These are phyloP conservation scores for Parmales sp. DNA, from an alignment of 108 stramenopile genomes.

Conservation along the genomic window DNA sequence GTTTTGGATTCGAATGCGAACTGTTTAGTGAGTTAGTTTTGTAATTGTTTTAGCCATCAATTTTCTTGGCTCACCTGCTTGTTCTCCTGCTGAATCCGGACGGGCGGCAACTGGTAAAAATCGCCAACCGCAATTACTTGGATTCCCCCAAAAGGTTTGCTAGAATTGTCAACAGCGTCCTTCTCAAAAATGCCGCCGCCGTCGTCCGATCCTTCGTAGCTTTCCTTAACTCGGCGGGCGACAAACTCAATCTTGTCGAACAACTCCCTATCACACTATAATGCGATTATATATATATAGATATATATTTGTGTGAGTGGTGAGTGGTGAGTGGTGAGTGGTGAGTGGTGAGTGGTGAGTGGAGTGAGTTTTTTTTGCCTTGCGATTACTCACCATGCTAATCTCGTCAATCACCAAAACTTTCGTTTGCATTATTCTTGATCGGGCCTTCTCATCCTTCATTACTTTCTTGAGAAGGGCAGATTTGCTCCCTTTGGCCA, in stretches of 20 bases:
- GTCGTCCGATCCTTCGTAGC: too few relatives aligned
- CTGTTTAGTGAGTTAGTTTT: not conserved
- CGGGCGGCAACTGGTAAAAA: conserved; percentile 43
- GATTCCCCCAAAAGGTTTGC: conserved; percentile 46
- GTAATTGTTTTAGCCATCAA: too few relatives aligned
- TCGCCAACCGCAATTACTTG: conserved; percentile 36
- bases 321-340: too few relatives aligned
- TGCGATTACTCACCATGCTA: too few relatives aligned
- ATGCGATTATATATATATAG: too few relatives aligned
- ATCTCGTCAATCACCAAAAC: conserved; percentile 41
- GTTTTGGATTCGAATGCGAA: conserved; percentile 17
- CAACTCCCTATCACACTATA: conserved; percentile 22
- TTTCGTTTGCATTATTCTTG: not conserved
- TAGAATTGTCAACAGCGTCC: too few relatives aligned
- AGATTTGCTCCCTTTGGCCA: not conserved
- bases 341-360: too few relatives aligned
- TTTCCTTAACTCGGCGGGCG: conserved; percentile 10
- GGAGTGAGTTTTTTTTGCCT: too few relatives aligned
- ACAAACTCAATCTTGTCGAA: conserved; percentile 26
- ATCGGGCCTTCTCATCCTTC: not conserved
- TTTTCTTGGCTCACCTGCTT: too few relatives aligned
- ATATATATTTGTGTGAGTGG: too few relatives aligned
- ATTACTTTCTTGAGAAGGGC: not conserved
- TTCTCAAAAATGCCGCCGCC: too few relatives aligned
- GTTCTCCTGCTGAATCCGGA: conserved; percentile 7